These are phyloP conservation scores for Daldinia childiae DNA, from an alignment of 495 filamentous ascomycete genomes.

Conservation along the genomic window DNA sequence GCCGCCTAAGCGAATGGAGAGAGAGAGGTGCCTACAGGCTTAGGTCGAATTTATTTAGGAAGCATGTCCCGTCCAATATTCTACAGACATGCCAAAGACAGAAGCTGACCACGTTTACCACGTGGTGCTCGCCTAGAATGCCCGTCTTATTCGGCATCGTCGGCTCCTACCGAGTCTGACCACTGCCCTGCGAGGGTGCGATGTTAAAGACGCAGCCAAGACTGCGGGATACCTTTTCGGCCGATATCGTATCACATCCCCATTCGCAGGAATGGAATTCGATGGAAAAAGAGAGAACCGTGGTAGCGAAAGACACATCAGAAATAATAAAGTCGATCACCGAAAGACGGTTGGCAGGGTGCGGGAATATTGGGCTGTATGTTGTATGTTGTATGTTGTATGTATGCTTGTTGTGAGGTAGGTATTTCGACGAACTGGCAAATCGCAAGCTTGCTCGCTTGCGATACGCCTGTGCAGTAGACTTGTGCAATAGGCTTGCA, in stretches of 20 bases:
- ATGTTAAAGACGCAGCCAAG: conserved; percentile 43
- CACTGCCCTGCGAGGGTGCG: conserved; percentile 32
- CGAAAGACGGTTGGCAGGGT: conserved; percentile 22
- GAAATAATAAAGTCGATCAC: conserved; percentile 29
- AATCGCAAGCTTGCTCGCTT: conserved; percentile 36
- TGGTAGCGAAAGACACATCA: conserved; percentile 28
- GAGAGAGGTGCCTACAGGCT: background rate
- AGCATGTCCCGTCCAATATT: conserved; percentile 22
- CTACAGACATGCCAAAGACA: conserved; percentile 29
- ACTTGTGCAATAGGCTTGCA: background rate
- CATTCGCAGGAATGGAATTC: conserved; percentile 31
- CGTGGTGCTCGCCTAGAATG: conserved; percentile 41
- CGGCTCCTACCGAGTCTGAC: conserved; percentile 45
- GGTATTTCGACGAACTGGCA: conserved; percentile 7
- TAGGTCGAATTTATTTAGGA: conserved; percentile 39
- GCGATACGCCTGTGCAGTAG: conserved; percentile 5
- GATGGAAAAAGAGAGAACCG: conserved; percentile 37
- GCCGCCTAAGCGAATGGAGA: conserved; percentile 38
- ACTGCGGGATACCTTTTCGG: conserved; percentile 37
- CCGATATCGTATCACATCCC: conserved; percentile 43
- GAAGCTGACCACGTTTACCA: conserved; percentile 44
- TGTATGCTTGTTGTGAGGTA: background rate
- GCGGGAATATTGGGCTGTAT: conserved; percentile 30
- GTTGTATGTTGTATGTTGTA: background rate
- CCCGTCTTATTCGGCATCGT: conserved; percentile 33